Percentiles rank a stretch among this genome's conserved stretches.
Conservation (phyloP, 148 eudicot species). For the Vaccinium vitisidaea region DNA sequence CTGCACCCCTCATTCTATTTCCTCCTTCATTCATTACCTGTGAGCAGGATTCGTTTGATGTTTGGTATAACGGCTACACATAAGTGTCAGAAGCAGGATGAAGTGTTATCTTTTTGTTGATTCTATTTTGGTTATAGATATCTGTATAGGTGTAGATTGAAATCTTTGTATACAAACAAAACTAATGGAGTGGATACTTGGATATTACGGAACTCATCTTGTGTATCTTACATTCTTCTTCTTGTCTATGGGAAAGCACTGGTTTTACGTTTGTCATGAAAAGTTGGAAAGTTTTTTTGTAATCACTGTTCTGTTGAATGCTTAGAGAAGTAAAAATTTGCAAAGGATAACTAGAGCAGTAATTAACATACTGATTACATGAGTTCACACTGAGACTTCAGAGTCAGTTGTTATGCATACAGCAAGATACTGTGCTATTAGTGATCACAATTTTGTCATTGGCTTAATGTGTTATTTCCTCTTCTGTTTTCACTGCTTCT, state of each 20-base stretch:
- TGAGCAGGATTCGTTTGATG: constrained; percentile 9
- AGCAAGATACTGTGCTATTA: background rate
- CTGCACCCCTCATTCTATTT: background rate
- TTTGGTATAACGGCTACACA: constrained; percentile 13
- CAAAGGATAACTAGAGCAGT: background rate
- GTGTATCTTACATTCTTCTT: constrained; percentile 9
- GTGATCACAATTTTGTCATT: background rate
- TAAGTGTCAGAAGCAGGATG: constrained; percentile 41
- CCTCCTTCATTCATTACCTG: constrained; percentile 9
- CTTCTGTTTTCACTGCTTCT: background rate
- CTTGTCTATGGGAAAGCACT: constrained; percentile 9
- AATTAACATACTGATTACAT: background rate
- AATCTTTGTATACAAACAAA: constrained; percentile 28
- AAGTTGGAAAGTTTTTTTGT: constrained; percentile 1
- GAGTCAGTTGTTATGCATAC: background rate
- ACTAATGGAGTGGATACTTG: constrained; percentile 33
- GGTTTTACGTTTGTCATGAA: constrained; percentile 8
- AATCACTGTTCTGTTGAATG: background rate
- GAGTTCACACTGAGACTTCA: background rate
- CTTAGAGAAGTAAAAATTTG: background rate
- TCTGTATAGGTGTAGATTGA: constrained; percentile 20
- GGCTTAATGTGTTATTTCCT: background rate
- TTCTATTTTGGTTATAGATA: constrained; percentile 23
- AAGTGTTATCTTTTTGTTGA: constrained; percentile 20
- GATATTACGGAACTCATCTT: constrained; percentile 13